These are phyloP conservation scores for Globomyces sp. DNA, from an alignment of 371 early-diverging fungal genomes.

Conservation along the genomic window DNA sequence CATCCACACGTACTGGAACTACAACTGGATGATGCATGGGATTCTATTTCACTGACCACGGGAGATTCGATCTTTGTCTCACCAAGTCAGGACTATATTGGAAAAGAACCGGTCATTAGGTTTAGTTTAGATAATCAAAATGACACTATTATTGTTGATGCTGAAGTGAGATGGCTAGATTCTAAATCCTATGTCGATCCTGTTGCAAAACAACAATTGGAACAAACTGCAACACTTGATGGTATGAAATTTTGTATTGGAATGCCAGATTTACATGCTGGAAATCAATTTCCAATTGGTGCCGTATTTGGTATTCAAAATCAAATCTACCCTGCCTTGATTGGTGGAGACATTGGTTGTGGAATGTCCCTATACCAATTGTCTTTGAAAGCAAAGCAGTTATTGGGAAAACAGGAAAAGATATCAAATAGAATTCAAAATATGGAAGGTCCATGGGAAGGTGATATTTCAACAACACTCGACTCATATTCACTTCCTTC, in stretches of 20 bases:
- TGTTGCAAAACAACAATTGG: slow-evolving; percentile 43
- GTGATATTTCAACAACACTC: slow-evolving; percentile 35
- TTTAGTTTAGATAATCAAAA: slow-evolving; percentile 1
- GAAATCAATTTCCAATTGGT: slow-evolving; percentile 39
- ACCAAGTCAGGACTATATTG: slow-evolving; percentile 31
- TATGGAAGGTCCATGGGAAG: slow-evolving; percentile 45
- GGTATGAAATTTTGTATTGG: slow-evolving; percentile 44
- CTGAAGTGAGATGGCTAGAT: slow-evolving; percentile 36
- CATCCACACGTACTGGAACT: no score
- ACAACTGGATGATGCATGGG: no score
- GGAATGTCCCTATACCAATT: slow-evolving; percentile 53
- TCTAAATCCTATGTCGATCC: slow-evolving; percentile 42
- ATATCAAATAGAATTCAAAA: slow-evolving; percentile 20
- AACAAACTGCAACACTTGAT: slow-evolving; percentile 37
- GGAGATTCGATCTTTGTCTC: slow-evolving; percentile 24
- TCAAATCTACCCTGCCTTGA: slow-evolving; percentile 50
- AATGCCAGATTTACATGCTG: slow-evolving; percentile 58
- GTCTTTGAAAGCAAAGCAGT: slow-evolving; percentile 25
- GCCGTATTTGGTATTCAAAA: slow-evolving; percentile 45
- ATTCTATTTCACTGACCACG: no score
- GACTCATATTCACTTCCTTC: slow-evolving; percentile 15
- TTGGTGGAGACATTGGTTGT: slow-evolving; percentile 60
- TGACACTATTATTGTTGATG: slow-evolving; percentile 14
- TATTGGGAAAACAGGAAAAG: slow-evolving; percentile 29
- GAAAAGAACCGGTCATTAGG: slow-evolving; percentile 15